phyloP scores from a whole-genome alignment of 768 basidiomycete species.

The Phanerochaete carnosa region DNA sequence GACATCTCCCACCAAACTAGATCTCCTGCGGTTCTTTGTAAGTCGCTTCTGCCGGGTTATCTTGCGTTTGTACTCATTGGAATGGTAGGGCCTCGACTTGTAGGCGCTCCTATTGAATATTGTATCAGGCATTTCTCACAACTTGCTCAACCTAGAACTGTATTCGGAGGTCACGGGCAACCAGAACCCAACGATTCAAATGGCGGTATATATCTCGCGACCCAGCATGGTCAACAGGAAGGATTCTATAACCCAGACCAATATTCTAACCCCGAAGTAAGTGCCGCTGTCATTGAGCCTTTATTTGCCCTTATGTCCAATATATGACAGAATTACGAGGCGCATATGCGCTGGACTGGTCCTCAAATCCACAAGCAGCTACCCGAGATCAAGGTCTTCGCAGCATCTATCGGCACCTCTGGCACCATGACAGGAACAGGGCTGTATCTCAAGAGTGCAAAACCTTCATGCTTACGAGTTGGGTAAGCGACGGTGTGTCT shows the following conservation, averaged over 20 bases:
- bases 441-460: not conserved
- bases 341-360: not conserved
- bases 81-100: not conserved
- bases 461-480: not conserved
- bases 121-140: not conserved
- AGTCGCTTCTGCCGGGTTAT: not conserved
- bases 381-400: not conserved
- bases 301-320: not conserved
- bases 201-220: not conserved
- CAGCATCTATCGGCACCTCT: not conserved
- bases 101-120: not conserved
- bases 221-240: not conserved
- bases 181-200: not conserved
- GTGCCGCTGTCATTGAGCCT: not conserved
- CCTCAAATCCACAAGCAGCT: not conserved
- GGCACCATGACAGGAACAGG: not conserved
- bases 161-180: not conserved
- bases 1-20: not conserved
- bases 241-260: not conserved
- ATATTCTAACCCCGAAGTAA: not conserved
- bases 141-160: not conserved
- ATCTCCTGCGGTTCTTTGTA: not conserved
- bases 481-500: not conserved
- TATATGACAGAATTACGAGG: not conserved
- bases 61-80: no score